Evolutionary conservation across 2,329 filamentous ascomycete species (phyloP).

Genomic region (Sphaerulina vaccinii): DNA sequence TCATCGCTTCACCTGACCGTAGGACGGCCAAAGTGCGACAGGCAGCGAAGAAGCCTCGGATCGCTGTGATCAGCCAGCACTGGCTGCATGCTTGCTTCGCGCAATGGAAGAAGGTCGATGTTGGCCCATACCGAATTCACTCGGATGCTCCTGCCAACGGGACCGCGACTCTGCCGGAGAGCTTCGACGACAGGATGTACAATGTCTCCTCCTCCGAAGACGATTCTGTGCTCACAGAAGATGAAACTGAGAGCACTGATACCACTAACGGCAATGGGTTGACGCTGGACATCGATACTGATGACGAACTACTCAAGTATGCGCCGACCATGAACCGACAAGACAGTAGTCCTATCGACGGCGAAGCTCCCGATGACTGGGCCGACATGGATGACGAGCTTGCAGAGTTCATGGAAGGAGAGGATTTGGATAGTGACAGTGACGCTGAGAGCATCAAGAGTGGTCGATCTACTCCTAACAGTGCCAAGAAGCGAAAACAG

Average conservation of each 20-base stretch:
- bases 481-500: conserved; percentile 34
- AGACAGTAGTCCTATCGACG: conserved; percentile 33
- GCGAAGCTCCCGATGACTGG: conserved; percentile 41
- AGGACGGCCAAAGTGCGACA: conserved; percentile 89
- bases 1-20: conserved; percentile 68
- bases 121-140: conserved; percentile 75
- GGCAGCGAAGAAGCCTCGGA: conserved; percentile 67
- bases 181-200: conserved; percentile 34
- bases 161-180: conserved; percentile 31
- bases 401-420: conserved; percentile 66
- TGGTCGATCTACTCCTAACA: conserved; percentile 29
- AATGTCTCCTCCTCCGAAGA: conserved; percentile 49
- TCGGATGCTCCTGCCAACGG: conserved; percentile 65
- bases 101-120: conserved; percentile 78
- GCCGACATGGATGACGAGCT: conserved; percentile 66
- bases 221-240: conserved; percentile 42
- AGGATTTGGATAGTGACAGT: conserved; percentile 39
- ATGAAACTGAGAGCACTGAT: conserved; percentile 25
- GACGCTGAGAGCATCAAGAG: conserved; percentile 28
- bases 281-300: conserved; percentile 23
- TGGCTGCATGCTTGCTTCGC: conserved; percentile 86
- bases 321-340: conserved; percentile 45
- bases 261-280: conserved; percentile 23
- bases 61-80: conserved; percentile 87
- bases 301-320: conserved; percentile 46